Base-by-base conservation (phyloP, 202 grass and related monocot species). In the Musa balbisiana region DNA sequence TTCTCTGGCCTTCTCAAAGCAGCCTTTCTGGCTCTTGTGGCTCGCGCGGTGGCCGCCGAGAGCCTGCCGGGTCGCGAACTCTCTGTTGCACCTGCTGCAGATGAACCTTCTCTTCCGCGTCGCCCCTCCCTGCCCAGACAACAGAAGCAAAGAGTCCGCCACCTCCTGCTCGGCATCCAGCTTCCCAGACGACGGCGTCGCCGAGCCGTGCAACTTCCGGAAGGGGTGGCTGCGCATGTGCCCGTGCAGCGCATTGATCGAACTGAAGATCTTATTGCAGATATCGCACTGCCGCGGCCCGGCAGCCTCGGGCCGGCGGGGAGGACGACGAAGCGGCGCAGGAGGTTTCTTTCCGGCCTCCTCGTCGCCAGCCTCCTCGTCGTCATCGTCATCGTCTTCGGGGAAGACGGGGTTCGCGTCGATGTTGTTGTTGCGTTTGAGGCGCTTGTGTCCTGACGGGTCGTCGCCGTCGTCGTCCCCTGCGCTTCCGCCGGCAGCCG, bases 21-120 rank as follows among this genome's bases (percentile, higher is more conserved):
- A 65, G 33, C 23, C 67, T 10, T 69, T 50, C 15, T 49, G 67
- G 15, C 16, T 9, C 86, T 93, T 93, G 93, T 97, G 93, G 91
- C 88, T 97, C 9, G 93, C 88, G 6, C 90, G 90, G 88, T 97
- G 90, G 26, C 93, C 93, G 19, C 90, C 93, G 62, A 93, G 90
- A 13, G 90, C 93, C 29, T 69, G 67, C 33, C 67, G 1, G 5
- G 67, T 49, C 0, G 67, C 16, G 67, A 69, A 69, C 63, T 65
- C 63, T 6, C 63, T 21, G 63, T 65, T 65, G 63, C 63, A 65
- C 22, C 63, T 26, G 63, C 63, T 65, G 22, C 63, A 65, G 63
- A 65, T 65, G 23, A 65, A 65, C 22, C 23, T 11, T 23, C 63
- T 10, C 63, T 65, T 65, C 23, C 63, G 63, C 23, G 2, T 29